A percentile compares a stretch with the other conserved stretches of the same genome.
phyloP scores from a whole-genome alignment of 371 early-diverging fungal species.

The Syncephalastrum monosporum region DNA sequence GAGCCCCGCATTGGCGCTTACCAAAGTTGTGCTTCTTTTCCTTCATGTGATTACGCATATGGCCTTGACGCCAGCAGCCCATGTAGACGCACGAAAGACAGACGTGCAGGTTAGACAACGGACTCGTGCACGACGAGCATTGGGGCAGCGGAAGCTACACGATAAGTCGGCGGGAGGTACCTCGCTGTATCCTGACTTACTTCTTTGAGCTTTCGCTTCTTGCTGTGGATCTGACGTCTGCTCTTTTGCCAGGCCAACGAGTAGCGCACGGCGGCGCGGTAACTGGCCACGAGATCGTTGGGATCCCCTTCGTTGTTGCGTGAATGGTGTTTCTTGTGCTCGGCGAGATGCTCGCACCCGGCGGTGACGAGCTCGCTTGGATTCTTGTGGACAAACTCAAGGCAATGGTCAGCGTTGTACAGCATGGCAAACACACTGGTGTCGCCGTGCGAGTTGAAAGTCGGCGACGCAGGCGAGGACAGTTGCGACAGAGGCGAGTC shows the following conservation, averaged over 20 bases:
- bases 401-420: conserved; percentile 33
- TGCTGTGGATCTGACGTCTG: conserved; percentile 7
- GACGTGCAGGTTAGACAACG: conserved; percentile 71
- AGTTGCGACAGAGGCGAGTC: conserved; percentile 23
- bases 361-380: conserved; percentile 23
- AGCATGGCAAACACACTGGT: conserved; percentile 38
- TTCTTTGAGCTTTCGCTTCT: conserved; percentile 17
- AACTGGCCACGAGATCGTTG: conserved; percentile 27
- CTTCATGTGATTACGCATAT: conserved; percentile 62
- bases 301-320: conserved; percentile 16
- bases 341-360: conserved; percentile 36
- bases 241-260: conserved; percentile 38
- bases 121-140: conserved; percentile 64
- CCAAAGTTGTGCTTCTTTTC: conserved; percentile 65
- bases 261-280: conserved; percentile 32
- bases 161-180: not conserved
- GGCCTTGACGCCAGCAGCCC: conserved; percentile 69
- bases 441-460: conserved; percentile 7
- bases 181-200: conserved; percentile 7
- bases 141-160: conserved; percentile 66
- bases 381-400: conserved; percentile 29
- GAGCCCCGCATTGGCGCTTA: conserved; percentile 20
- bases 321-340: conserved; percentile 24
- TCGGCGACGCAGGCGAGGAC: conserved; percentile 21
- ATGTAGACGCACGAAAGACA: conserved; percentile 74